A percentile compares a stretch with the other conserved stretches of the same genome.
Conservation (phyloP, 139 green algal species). For the Auxenochlorella pyrenoidosa region DNA sequence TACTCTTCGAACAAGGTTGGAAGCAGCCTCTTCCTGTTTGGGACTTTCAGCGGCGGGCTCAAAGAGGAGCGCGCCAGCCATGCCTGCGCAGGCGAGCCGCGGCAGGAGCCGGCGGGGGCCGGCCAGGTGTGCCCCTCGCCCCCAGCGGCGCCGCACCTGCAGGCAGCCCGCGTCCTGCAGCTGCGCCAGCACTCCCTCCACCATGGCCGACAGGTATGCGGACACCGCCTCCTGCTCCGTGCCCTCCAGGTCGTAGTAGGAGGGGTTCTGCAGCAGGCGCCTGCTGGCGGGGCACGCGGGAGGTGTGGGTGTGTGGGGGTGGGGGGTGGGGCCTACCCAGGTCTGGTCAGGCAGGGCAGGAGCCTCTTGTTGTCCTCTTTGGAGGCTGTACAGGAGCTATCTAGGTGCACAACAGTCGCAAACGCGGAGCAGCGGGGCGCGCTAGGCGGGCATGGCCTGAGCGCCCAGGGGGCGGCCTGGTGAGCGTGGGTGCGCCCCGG, state of each 20-base stretch:
- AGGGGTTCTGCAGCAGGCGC: conserved; percentile 85
- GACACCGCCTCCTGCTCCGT: conserved; percentile 71
- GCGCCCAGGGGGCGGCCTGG: neutral
- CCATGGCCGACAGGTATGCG: conserved; percentile 79
- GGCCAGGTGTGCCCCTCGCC: neutral
- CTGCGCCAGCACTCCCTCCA: conserved; percentile 69
- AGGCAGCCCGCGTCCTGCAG: conserved; percentile 88
- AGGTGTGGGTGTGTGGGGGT: neutral
- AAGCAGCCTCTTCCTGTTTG: too few relatives aligned
- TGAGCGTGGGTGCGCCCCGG: neutral
- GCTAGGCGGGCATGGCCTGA: neutral
- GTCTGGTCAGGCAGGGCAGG: too few relatives aligned
- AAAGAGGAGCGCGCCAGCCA: too few relatives aligned
- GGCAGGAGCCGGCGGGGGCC: too few relatives aligned
- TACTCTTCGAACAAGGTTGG: too few relatives aligned
- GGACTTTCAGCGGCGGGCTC: too few relatives aligned
- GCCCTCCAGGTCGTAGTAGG: conserved; percentile 92
- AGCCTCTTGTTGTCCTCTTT: too few relatives aligned
- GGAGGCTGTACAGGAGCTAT: too few relatives aligned
- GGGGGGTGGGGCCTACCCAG: too few relatives aligned
- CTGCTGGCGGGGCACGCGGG: conserved; percentile 9
- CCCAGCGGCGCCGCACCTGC: conserved; percentile 29
- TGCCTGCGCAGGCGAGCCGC: too few relatives aligned
- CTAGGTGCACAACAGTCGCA: too few relatives aligned
- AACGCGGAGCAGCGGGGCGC: too few relatives aligned